Evolutionary conservation across 805 yeast species (phyloP).

Genomic region (Lachancea cidri): DNA sequence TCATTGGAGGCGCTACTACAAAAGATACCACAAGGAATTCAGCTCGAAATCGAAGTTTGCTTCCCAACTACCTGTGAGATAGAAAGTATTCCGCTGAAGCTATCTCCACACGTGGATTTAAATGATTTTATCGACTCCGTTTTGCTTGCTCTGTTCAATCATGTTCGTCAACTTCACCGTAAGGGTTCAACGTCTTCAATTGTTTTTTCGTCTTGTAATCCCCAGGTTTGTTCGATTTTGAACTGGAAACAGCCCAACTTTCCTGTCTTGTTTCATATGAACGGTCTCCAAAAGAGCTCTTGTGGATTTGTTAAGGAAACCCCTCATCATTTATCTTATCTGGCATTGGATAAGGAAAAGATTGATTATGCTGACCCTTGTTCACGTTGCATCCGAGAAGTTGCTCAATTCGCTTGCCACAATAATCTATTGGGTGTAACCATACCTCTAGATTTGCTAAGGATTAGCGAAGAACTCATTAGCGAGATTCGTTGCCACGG

Average conservation of each 20-base stretch:
- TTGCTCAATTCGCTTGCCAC: slow-evolving; percentile 68
- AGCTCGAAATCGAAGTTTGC: slow-evolving; percentile 67
- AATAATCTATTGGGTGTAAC: slow-evolving; percentile 85
- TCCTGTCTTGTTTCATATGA: slow-evolving; percentile 84
- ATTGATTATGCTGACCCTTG: slow-evolving; percentile 15
- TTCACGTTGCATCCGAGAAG: slow-evolving; percentile 40
- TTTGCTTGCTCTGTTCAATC: slow-evolving; percentile 66
- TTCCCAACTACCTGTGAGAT: slow-evolving; percentile 62
- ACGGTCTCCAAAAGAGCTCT: slow-evolving; percentile 42
- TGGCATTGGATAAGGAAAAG: slow-evolving; percentile 18
- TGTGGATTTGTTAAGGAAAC: slow-evolving; percentile 25
- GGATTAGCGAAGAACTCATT: slow-evolving; percentile 68
- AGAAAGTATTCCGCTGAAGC: slow-evolving; percentile 36
- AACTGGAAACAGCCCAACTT: slow-evolving; percentile 99
- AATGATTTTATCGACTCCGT: slow-evolving; percentile 74
- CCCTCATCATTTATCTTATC: slow-evolving; percentile 23
- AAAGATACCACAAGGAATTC: slow-evolving; percentile 51
- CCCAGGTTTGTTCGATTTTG: slow-evolving; percentile 84
- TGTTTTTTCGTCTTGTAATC: slow-evolving; percentile 80
- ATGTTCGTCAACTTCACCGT: slow-evolving; percentile 50
- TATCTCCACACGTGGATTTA: slow-evolving; percentile 44
- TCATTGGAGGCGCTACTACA: slow-evolving; percentile 57
- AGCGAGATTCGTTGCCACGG: slow-evolving; percentile 77
- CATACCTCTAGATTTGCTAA: slow-evolving; percentile 63
- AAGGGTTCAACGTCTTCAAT: slow-evolving; percentile 51